A percentile compares a stretch with the other conserved stretches of the same genome.
These are phyloP conservation scores for Pestalotiopsis sp. DNA, from an alignment of 2,329 filamentous ascomycete genomes.

Conservation along the genomic window DNA sequence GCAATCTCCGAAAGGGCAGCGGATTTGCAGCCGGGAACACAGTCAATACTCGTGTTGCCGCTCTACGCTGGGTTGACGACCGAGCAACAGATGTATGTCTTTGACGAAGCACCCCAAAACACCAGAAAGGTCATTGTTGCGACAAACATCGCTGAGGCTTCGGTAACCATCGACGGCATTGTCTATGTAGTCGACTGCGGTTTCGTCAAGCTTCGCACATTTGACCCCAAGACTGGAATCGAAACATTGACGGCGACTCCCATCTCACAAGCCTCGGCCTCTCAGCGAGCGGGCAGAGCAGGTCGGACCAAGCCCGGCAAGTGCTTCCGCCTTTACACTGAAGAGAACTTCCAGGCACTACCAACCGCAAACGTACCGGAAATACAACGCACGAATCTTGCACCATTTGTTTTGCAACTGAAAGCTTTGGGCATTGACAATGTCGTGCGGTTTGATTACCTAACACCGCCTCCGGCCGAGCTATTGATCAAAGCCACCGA, in stretches of 20 bases:
- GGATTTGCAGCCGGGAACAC: constrained; percentile 60
- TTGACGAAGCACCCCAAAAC: constrained; percentile 79
- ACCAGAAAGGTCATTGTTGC: constrained; percentile 90
- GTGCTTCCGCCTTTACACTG: constrained; percentile 91
- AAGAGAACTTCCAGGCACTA: constrained; percentile 68
- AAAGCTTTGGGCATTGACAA: constrained; percentile 97
- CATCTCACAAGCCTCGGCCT: constrained; percentile 89
- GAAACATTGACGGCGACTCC: constrained; percentile 82
- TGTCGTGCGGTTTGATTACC: constrained; percentile 84
- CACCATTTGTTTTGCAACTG: constrained; percentile 84
- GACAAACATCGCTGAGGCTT: constrained; percentile 96
- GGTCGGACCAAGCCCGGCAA: constrained; percentile 90
- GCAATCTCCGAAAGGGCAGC: constrained; percentile 73
- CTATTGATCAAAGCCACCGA: constrained; percentile 86
- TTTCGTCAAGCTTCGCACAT: constrained; percentile 87
- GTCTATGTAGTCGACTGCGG: constrained; percentile 89
- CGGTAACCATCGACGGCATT: constrained; percentile 90
- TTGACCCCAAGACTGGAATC: constrained; percentile 82
- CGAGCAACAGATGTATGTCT: constrained; percentile 94
- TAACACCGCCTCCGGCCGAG: constrained; percentile 83
- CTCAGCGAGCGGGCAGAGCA: constrained; percentile 86
- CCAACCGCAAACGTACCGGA: constrained; percentile 80
- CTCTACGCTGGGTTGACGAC: constrained; percentile 87
- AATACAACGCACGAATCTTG: constrained; percentile 89
- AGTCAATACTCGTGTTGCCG: constrained; percentile 71